phyloP scores from a whole-genome alignment of 1,139 yeast genomes.

The Schwanniomyces etchellsii region DNA sequence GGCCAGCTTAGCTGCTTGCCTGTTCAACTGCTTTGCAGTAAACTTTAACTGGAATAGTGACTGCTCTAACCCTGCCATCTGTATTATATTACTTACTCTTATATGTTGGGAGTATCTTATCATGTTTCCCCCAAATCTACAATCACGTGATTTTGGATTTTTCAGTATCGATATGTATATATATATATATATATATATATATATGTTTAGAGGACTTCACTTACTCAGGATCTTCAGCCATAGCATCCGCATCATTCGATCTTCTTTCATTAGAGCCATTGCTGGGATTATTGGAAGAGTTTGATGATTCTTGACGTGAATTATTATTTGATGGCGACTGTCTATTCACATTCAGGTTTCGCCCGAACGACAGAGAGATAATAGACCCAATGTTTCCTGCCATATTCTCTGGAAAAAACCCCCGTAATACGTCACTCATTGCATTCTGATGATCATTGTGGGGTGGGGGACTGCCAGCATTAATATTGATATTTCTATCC shows the following conservation, averaged over 20 bases:
- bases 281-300: too few species aligned
- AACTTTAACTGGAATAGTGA: constrained; percentile 54
- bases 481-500: not conserved
- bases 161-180: not conserved
- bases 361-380: constrained; percentile 9
- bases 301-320: not conserved
- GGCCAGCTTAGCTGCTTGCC: constrained; percentile 86
- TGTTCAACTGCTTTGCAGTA: constrained; percentile 87
- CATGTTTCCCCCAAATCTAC: not conserved
- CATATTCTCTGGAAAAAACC: constrained; percentile 10
- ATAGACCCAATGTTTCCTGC: constrained; percentile 11
- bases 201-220: too few species aligned
- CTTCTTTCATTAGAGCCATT: too few species aligned
- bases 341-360: too few species aligned
- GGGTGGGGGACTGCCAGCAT: not conserved
- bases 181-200: too few species aligned
- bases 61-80: constrained; percentile 45
- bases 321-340: too few species aligned
- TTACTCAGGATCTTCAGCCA: not conserved
- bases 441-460: constrained; percentile 5
- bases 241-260: not conserved
- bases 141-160: constrained; percentile 1
- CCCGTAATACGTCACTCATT: constrained; percentile 11
- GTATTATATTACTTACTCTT: too few species aligned
- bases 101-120: too few species aligned